Conservation (phyloP, 2,329 filamentous ascomycete genomes). For the Pseudogymnoascus verrucosus region DNA sequence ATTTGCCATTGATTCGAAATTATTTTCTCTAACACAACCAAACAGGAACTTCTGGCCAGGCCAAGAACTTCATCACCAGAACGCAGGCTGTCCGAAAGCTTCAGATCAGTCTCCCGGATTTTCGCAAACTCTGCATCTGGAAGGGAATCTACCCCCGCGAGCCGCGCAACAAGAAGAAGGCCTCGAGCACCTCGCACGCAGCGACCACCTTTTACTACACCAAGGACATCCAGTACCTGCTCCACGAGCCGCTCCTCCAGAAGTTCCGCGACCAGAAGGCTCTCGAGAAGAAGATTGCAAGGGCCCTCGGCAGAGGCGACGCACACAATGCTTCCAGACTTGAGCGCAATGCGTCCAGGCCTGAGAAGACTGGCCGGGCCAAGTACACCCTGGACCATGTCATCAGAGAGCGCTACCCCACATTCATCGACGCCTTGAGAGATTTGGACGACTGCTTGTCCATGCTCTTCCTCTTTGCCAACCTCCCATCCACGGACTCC, state of each 20-base stretch:
- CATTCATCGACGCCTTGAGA: constrained; percentile 86
- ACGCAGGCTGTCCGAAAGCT: constrained; percentile 97
- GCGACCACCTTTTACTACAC: constrained; percentile 88
- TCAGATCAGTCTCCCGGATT: constrained; percentile 93
- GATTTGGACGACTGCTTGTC: constrained; percentile 95
- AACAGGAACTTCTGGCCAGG: constrained; percentile 72
- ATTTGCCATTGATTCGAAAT: constrained; percentile 7
- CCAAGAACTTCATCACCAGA: constrained; percentile 97
- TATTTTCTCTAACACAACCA: constrained; percentile 7
- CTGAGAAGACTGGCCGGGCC: constrained; percentile 86
- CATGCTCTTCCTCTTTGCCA: constrained; percentile 96
- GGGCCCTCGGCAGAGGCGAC: constrained; percentile 85
- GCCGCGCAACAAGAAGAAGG: constrained; percentile 95
- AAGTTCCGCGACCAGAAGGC: constrained; percentile 98
- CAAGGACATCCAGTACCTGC: constrained; percentile 96
- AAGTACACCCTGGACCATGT: constrained; percentile 91
- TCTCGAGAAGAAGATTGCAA: constrained; percentile 94
- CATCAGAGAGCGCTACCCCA: constrained; percentile 95
- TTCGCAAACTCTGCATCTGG: constrained; percentile 97
- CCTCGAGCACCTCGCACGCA: constrained; percentile 78
- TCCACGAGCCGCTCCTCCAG: constrained; percentile 87
- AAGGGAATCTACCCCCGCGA: constrained; percentile 98
- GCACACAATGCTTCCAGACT: constrained; percentile 79
- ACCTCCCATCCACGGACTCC: constrained; percentile 79
- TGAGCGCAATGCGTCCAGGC: constrained; percentile 75